A percentile compares a stretch with the other conserved stretches of the same genome.
Conservation (phyloP, 805 yeast species). For the Teunomyces kruisii region DNA sequence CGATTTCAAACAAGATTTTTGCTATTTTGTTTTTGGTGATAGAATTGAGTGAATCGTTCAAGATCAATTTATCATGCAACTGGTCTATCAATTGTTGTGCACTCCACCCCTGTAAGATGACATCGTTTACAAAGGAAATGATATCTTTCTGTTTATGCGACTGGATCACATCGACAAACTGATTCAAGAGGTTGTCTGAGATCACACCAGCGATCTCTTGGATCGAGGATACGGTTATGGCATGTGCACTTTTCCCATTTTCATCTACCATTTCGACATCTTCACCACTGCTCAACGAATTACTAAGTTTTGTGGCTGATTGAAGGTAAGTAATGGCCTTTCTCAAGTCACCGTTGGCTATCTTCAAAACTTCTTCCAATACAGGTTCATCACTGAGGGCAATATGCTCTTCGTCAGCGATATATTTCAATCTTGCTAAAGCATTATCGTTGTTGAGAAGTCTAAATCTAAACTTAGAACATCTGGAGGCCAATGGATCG, state of each 20-base stretch:
- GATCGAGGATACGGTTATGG: constrained; percentile 47
- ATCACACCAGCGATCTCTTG: constrained; percentile 79
- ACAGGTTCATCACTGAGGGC: constrained; percentile 46
- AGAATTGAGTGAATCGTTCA: constrained; percentile 51
- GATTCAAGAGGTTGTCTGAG: constrained; percentile 46
- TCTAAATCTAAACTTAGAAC: constrained; percentile 91
- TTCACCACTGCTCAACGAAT: constrained; percentile 13
- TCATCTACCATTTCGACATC: constrained; percentile 33
- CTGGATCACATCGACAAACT: constrained; percentile 36
- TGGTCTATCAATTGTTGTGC: constrained; percentile 71
- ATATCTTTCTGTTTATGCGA: constrained; percentile 29
- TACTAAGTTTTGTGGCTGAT: constrained; percentile 66
- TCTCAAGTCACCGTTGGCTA: constrained; percentile 88
- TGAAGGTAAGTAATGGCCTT: constrained; percentile 89
- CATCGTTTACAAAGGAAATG: constrained; percentile 45
- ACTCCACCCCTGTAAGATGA: constrained; percentile 72
- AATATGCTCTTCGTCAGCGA: constrained; percentile 46
- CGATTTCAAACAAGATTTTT: constrained; percentile 67
- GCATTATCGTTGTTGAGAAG: constrained; percentile 74
- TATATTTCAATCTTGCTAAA: constrained; percentile 59
- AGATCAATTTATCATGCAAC: constrained; percentile 64
- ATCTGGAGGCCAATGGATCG: constrained; percentile 94
- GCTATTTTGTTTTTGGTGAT: constrained; percentile 66
- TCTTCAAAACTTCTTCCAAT: constrained; percentile 61
- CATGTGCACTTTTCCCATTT: constrained; percentile 28